Percentiles rank a stretch among this genome's conserved stretches.
These are phyloP conservation scores for Venturia pyrina DNA, from an alignment of 2,329 filamentous ascomycete species.

Conservation along the genomic window DNA sequence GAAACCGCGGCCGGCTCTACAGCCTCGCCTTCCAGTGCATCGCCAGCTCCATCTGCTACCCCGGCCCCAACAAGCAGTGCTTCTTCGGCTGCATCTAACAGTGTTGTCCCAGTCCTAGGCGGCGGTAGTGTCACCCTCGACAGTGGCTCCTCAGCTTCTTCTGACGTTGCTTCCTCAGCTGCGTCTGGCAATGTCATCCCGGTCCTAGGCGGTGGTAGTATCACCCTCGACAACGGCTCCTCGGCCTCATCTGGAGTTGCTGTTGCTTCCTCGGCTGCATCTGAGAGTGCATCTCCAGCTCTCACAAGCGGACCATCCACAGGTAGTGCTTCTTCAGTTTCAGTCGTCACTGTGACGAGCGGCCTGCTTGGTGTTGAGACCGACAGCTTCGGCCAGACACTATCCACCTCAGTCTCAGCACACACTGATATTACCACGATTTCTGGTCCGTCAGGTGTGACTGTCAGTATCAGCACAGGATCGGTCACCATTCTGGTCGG, in stretches of 20 bases:
- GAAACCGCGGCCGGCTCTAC: neutral
- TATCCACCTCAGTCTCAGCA: neutral
- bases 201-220: neutral
- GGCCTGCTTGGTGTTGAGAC: neutral
- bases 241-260: too few species aligned
- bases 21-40: neutral
- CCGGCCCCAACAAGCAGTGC: neutral
- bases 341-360: neutral
- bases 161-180: neutral
- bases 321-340: neutral
- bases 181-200: neutral
- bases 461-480: constrained; percentile 1
- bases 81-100: neutral
- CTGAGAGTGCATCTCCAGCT: neutral
- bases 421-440: neutral
- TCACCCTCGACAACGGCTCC: neutral
- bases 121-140: neutral
- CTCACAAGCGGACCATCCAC: neutral
- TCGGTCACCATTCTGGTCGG: neutral
- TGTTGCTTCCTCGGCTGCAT: neutral
- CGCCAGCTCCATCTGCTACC: neutral
- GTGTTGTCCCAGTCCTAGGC: neutral
- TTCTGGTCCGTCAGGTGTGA: neutral
- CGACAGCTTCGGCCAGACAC: neutral
- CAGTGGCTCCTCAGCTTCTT: neutral